Conservation (phyloP, 1,284 basidiomycete genomes). For the Ceratobasidium sp. region DNA sequence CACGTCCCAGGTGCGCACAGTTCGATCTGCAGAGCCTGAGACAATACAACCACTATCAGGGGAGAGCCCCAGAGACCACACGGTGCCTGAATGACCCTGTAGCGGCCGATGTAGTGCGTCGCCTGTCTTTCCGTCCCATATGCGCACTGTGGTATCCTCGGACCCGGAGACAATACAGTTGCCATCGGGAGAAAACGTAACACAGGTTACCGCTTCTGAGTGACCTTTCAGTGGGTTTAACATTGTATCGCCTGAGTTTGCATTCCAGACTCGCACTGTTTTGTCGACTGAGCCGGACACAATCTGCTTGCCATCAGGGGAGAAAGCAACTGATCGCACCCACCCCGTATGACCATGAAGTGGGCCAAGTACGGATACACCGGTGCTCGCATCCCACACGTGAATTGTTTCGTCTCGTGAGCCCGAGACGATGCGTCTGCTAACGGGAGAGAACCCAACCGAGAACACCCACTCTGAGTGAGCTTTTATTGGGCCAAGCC, state of each 20-base stretch:
- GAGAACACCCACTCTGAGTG: not conserved
- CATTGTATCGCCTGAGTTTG: not conserved
- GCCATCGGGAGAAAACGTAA: too few relatives aligned
- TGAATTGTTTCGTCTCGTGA: slow-evolving; percentile 31
- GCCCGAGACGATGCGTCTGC: not conserved
- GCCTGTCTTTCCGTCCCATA: too few relatives aligned
- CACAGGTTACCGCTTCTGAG: not conserved
- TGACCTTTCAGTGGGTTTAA: not conserved
- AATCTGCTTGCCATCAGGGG: too few relatives aligned
- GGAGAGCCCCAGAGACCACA: not conserved
- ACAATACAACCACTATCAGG: not conserved
- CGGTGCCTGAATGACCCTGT: not conserved
- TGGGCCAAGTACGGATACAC: too few relatives aligned
- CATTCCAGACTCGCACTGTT: too few relatives aligned
- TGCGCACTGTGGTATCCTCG: too few relatives aligned
- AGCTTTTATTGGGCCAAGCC: not conserved
- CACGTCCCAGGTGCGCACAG: too few relatives aligned
- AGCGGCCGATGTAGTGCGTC: too few relatives aligned
- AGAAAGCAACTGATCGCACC: too few relatives aligned
- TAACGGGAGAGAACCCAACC: slow-evolving; percentile 34
- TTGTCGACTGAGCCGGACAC: not conserved
- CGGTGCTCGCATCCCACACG: slow-evolving; percentile 37
- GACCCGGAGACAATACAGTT: too few relatives aligned
- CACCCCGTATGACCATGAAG: too few relatives aligned
- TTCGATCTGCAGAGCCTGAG: too few relatives aligned